Percentiles rank a stretch among this genome's conserved stretches.
Evolutionary conservation across 306 rosid species (phyloP).

Genomic region (Fragaria iinumae): DNA sequence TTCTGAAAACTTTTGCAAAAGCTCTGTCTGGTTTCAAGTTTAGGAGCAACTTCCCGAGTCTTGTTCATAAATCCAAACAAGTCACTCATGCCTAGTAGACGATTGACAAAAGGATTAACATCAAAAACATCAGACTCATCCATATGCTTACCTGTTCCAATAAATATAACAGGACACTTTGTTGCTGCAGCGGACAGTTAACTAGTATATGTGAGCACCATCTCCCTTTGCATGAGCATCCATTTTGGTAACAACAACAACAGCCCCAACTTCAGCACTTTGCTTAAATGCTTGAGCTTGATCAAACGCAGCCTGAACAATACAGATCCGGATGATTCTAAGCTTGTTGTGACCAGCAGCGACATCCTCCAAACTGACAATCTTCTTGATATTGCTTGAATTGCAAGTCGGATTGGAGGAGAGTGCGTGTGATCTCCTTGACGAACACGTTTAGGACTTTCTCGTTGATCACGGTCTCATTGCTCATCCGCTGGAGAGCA

Average conservation of each 20-base stretch:
- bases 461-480: conserved; percentile 85
- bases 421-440: conserved; percentile 91
- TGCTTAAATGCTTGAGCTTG: conserved; percentile 81
- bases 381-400: conserved; percentile 86
- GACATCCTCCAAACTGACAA: conserved; percentile 75
- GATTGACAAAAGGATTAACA: conserved; percentile 82
- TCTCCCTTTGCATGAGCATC: conserved; percentile 92
- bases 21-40: conserved; percentile 78
- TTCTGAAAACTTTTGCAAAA: neutral
- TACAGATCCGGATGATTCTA: conserved; percentile 57
- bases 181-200: conserved; percentile 73
- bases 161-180: conserved; percentile 79
- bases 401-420: conserved; percentile 77
- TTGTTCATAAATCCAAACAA: conserved; percentile 83
- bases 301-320: conserved; percentile 78
- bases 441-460: conserved; percentile 83
- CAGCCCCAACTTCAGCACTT: conserved; percentile 84
- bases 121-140: conserved; percentile 83
- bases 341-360: conserved; percentile 91
- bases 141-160: conserved; percentile 82
- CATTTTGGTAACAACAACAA: conserved; percentile 65
- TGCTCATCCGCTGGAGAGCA: conserved; percentile 96
- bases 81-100: conserved; percentile 83
- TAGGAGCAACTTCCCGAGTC: conserved; percentile 83
- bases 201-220: conserved; percentile 51